phyloP scores from a whole-genome alignment of 495 filamentous ascomycete species.

The Trichoderma gamsii region DNA sequence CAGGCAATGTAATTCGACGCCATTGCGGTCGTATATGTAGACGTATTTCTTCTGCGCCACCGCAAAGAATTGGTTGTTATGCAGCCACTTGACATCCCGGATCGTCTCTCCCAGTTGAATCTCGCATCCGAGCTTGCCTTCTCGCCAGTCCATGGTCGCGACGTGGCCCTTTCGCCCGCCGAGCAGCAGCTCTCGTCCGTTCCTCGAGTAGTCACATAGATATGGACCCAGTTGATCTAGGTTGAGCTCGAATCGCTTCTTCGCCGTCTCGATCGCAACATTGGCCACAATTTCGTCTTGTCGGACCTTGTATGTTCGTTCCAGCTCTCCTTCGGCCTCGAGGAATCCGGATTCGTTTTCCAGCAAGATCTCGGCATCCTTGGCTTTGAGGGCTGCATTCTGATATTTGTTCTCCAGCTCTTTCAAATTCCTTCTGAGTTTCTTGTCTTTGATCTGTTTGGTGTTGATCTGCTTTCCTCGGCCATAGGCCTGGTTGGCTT shows the following conservation, averaged over 20 bases:
- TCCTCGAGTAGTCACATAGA: constrained; percentile 76
- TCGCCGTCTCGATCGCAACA: constrained; percentile 74
- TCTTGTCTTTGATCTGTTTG: constrained; percentile 68
- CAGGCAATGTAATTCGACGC: constrained; percentile 87
- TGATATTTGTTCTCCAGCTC: constrained; percentile 75
- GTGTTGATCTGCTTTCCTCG: constrained; percentile 65
- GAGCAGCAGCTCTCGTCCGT: constrained; percentile 76
- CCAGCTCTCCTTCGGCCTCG: constrained; percentile 81
- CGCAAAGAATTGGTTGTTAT: constrained; percentile 93
- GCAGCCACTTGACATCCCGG: constrained; percentile 83
- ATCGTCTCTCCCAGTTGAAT: constrained; percentile 85
- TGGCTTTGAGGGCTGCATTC: constrained; percentile 69
- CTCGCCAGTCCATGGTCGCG: constrained; percentile 93
- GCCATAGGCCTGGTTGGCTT: constrained; percentile 76
- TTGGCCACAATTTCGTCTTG: constrained; percentile 77
- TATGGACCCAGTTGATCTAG: constrained; percentile 82
- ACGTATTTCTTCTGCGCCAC: constrained; percentile 97
- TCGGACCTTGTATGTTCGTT: constrained; percentile 83
- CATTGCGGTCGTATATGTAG: constrained; percentile 81
- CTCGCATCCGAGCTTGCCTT: constrained; percentile 84
- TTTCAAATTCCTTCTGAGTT: constrained; percentile 73
- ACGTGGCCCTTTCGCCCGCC: constrained; percentile 92
- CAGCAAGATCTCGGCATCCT: constrained; percentile 90
- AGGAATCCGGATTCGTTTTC: constrained; percentile 84
- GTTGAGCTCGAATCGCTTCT: constrained; percentile 87